Evolutionary conservation across 2,329 filamentous ascomycete species (phyloP).

Genomic region (Geosmithia flava): DNA sequence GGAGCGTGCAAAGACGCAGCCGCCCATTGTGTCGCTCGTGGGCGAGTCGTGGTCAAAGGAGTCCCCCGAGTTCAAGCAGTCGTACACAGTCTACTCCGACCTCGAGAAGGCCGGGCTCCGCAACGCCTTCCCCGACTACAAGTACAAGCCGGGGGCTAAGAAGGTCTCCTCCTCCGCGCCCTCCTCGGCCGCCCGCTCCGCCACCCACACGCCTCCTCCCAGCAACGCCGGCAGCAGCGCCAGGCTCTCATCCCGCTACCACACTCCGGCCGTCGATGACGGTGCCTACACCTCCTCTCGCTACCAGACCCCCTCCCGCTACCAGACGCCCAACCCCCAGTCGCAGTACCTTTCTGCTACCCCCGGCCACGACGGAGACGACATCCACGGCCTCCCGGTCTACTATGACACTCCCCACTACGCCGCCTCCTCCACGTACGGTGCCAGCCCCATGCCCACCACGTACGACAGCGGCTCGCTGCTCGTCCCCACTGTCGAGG

Average conservation of each 20-base stretch:
- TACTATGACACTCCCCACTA: neutral
- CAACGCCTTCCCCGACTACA: conserved; percentile 4
- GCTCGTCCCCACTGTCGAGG: neutral
- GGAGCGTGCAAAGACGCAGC: neutral
- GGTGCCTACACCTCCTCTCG: neutral
- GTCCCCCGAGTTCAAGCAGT: conserved; percentile 1
- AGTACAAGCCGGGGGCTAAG: conserved; percentile 3
- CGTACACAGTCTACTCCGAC: conserved; percentile 1
- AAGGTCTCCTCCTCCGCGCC: neutral
- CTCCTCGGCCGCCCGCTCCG: neutral
- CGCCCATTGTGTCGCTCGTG: conserved; percentile 1
- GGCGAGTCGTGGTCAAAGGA: conserved; percentile 2
- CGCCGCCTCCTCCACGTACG: neutral
- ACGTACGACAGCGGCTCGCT: neutral
- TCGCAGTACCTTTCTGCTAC: neutral
- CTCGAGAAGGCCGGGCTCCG: conserved; percentile 1
- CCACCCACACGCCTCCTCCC: neutral
- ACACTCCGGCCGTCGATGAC: neutral
- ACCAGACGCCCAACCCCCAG: neutral
- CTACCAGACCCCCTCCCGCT: neutral
- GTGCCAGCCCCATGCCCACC: neutral
- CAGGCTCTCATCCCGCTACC: neutral
- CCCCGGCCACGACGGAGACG: neutral
- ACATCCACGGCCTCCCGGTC: neutral
- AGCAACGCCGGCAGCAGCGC: neutral